Base-by-base conservation (phyloP, 2,329 filamentous ascomycete genomes). In the Hirsutella minnesotensis region DNA sequence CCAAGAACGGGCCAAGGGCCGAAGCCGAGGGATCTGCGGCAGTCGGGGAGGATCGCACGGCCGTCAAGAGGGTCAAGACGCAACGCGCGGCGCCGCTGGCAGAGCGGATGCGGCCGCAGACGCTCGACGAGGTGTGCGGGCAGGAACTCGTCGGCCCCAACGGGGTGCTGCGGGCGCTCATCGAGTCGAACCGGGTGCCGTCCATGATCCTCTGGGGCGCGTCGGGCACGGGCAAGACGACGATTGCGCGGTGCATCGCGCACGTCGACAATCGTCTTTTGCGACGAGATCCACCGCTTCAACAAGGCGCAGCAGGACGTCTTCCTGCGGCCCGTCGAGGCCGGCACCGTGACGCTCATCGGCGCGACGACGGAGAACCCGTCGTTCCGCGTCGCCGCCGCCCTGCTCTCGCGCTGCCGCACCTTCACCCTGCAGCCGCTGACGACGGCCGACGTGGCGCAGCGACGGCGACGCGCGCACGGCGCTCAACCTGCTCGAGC, bases 321-420 rank as follows among this genome's bases (percentile, higher is more conserved):
- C 1, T 96, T 96, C 53, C 69, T 98, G 2, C 86, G 83, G 15
- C 90, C 90, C 0, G 90, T 96, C 19, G 92, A 98, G 63, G 81
- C 81, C 1, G 92, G 92, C 5, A 84, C 85, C 22, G 82, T 98
- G 50, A 95, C 86, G 0, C 70, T 98, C 24, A 92, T 96, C 47
- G 92, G 89, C 10, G 92, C 92, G 7, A 98, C 92, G 3, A 98
- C 92, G 0, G 92, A 98, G 62, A 98, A 98, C 51, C 92, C 92
- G 0, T 90, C 83, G 4, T 96, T 96, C 69, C 90, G 94, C 56
- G 79, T 98, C 35, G 85, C 92, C 52, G 82, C 79, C 49, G 90
- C 92, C 2, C 70, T 98, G 43, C 70, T 96, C 3, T 94, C 86
- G 20, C 76, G 92, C 38, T 96, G 90, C 62, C 76, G 92, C 22